phyloP scores from a whole-genome alignment of 495 filamentous ascomycete genomes.

The Penicillium coffeae region DNA sequence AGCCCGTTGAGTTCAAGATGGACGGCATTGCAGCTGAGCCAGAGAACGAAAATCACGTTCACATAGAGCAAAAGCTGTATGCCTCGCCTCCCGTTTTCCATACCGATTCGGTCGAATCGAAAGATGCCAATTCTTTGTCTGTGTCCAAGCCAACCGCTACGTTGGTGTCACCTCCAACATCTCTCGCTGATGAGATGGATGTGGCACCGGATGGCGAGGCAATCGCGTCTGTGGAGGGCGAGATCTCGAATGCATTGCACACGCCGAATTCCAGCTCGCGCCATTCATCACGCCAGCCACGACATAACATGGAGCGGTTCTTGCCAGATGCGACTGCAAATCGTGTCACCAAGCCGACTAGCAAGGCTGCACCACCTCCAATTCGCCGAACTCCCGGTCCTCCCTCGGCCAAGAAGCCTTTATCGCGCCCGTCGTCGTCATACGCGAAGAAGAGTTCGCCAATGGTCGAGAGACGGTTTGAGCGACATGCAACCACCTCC shows the following conservation, averaged over 20 bases:
- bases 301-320: slow-evolving; percentile 42
- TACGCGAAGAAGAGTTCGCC: slow-evolving; percentile 45
- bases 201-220: slow-evolving; percentile 31
- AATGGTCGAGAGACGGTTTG: slow-evolving; percentile 31
- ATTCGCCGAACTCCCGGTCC: slow-evolving; percentile 29
- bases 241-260: slow-evolving; percentile 29
- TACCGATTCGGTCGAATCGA: slow-evolving; percentile 29
- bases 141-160: slow-evolving; percentile 38
- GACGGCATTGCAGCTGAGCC: slow-evolving; percentile 8
- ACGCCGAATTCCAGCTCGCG: slow-evolving; percentile 48
- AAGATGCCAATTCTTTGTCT: slow-evolving; percentile 27
- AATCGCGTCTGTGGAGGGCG: slow-evolving; percentile 34
- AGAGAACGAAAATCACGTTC: slow-evolving; percentile 15
- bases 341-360: slow-evolving; percentile 26
- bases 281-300: slow-evolving; percentile 49
- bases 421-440: slow-evolving; percentile 42
- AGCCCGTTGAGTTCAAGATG: slow-evolving; percentile 1
- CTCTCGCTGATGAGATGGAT: slow-evolving; percentile 46
- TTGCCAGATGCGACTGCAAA: slow-evolving; percentile 33
- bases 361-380: slow-evolving; percentile 16
- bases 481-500: slow-evolving; percentile 24
- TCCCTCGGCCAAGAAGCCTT: slow-evolving; percentile 32
- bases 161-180: slow-evolving; percentile 51
- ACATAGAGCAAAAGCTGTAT: slow-evolving; percentile 28
- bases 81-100: slow-evolving; percentile 39